These are phyloP conservation scores for Rhodotorula glutinis DNA, from an alignment of 1,284 basidiomycete genomes.

Conservation along the genomic window DNA sequence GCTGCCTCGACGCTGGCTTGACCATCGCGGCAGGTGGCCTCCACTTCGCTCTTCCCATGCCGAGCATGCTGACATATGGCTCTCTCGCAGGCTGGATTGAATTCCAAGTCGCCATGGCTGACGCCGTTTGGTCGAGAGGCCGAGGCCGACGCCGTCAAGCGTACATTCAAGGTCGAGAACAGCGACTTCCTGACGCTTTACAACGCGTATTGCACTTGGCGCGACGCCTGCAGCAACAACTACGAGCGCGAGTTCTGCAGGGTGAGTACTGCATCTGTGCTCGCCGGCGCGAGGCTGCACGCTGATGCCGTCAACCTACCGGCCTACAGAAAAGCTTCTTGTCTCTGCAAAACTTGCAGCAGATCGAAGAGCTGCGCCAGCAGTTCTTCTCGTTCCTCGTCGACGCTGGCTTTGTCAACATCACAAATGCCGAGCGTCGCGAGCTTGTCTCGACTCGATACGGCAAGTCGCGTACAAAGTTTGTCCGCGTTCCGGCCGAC, in stretches of 20 bases:
- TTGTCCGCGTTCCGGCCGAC: conserved; percentile 70
- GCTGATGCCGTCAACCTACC: not conserved
- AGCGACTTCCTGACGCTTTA: conserved; percentile 96
- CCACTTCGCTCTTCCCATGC: too few species aligned
- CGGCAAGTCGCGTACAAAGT: conserved; percentile 61
- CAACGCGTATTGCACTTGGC: conserved; percentile 85
- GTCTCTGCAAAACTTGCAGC: conserved; percentile 70
- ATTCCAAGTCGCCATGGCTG: conserved; percentile 89
- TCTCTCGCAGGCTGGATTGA: conserved; percentile 64
- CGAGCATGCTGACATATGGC: conserved; percentile 19
- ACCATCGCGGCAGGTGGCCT: conserved; percentile 71
- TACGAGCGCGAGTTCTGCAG: conserved; percentile 60
- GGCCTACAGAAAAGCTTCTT: conserved; percentile 38
- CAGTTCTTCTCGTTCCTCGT: conserved; percentile 78
- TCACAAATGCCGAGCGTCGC: conserved; percentile 62
- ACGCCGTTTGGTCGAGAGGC: conserved; percentile 82
- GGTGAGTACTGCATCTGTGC: conserved; percentile 52
- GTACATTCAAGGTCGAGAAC: conserved; percentile 76
- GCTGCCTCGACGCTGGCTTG: conserved; percentile 89
- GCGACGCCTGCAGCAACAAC: conserved; percentile 67
- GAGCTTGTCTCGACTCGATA: conserved; percentile 69
- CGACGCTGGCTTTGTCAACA: conserved; percentile 79
- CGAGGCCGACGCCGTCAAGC: conserved; percentile 82
- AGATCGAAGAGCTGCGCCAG: conserved; percentile 94
- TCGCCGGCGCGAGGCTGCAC: too few species aligned